phyloP scores from a whole-genome alignment of 179 eudicot species.

The Spinacia oleracea region DNA sequence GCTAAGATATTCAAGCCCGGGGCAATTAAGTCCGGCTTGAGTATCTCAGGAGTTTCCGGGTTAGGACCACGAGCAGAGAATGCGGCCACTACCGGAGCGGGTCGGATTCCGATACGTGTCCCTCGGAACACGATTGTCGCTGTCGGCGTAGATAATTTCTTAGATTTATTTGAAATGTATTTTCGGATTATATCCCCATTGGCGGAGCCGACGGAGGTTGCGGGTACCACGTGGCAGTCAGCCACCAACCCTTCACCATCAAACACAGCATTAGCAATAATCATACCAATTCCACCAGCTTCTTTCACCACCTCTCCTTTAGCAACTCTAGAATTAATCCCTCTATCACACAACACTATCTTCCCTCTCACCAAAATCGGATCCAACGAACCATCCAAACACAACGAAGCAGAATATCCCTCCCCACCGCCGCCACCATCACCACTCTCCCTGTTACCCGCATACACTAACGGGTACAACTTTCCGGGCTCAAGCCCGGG shows the following conservation, averaged over 20 bases:
- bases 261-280: conserved; percentile 82
- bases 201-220: conserved; percentile 67
- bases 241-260: conserved; percentile 96
- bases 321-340: conserved; percentile 76
- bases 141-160: conserved; percentile 28
- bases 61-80: conserved; percentile 94
- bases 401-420: conserved; percentile 85
- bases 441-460: conserved; percentile 38
- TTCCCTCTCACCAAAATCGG: conserved; percentile 57
- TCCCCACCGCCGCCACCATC: conserved; percentile 43
- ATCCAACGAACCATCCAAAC: conserved; percentile 77
- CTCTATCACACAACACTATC: conserved; percentile 89
- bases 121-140: conserved; percentile 78
- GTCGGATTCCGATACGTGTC: conserved; percentile 60
- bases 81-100: conserved; percentile 88
- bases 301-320: conserved; percentile 79
- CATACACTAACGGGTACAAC: conserved; percentile 64
- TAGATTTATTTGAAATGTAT: conserved; percentile 41
- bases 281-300: conserved; percentile 87
- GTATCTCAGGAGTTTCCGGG: conserved; percentile 71
- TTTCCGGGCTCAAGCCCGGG: conserved; percentile 54
- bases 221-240: conserved; percentile 85
- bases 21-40: conserved; percentile 88
- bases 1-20: conserved; percentile 92
- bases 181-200: conserved; percentile 67